A percentile compares a stretch with the other conserved stretches of the same genome.
phyloP scores from a whole-genome alignment of 768 basidiomycete genomes.

The Thelephora aurantiotincta region DNA sequence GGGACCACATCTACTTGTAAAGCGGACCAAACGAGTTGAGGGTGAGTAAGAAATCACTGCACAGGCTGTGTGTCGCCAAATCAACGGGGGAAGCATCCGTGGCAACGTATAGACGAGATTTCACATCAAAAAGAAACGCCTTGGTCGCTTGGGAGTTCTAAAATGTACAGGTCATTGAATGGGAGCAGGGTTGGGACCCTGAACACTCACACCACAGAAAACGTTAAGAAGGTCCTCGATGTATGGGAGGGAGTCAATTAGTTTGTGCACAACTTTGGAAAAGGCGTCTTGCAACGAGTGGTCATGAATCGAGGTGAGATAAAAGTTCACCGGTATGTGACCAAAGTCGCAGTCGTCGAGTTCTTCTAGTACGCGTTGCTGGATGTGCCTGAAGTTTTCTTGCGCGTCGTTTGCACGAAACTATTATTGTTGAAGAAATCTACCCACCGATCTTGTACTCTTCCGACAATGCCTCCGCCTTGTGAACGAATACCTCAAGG shows the following conservation, averaged over 20 bases:
- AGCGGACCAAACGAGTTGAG: conserved; percentile 75
- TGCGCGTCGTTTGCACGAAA: background rate
- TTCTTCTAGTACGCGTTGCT: conserved; percentile 75
- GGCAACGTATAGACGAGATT: conserved; percentile 79
- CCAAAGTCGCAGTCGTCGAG: conserved; percentile 71
- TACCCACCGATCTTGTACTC: conserved; percentile 77
- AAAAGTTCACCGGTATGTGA: conserved; percentile 70
- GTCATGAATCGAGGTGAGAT: conserved; percentile 89
- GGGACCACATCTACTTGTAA: conserved; percentile 46
- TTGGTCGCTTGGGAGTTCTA: conserved; percentile 90
- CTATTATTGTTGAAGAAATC: background rate
- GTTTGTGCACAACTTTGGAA: conserved; percentile 76
- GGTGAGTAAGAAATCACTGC: conserved; percentile 84
- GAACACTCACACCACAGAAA: conserved; percentile 51
- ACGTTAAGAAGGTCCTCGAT: conserved; percentile 81
- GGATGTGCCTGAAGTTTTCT: conserved; percentile 90
- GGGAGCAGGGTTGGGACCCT: background rate
- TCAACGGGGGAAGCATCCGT: conserved; percentile 91
- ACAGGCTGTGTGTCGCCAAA: conserved; percentile 73
- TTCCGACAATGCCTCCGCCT: conserved; percentile 82
- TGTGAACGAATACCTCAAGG: conserved; percentile 90
- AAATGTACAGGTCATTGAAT: background rate
- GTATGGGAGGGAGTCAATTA: conserved; percentile 73
- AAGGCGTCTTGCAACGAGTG: conserved; percentile 87
- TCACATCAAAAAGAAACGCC: conserved; percentile 83